A percentile compares a stretch with the other conserved stretches of the same genome.
These are phyloP conservation scores for Gracilaria gracilis DNA, from an alignment of 23 red algal genomes.

Conservation along the genomic window DNA sequence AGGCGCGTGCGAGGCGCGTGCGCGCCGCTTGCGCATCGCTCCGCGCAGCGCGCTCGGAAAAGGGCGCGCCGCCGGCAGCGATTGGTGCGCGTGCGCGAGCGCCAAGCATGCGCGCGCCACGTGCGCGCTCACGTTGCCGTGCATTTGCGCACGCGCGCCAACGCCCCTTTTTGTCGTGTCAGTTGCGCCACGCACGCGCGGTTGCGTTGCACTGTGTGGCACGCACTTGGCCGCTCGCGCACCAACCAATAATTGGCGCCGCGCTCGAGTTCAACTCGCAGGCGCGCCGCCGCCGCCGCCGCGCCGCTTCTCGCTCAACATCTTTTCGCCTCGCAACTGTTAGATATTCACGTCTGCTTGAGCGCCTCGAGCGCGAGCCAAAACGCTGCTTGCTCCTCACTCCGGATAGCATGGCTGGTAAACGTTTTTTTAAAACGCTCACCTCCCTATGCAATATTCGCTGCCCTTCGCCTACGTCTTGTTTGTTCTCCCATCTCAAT, in stretches of 20 bases:
- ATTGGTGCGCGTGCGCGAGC: neutral
- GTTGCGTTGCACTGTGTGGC: no score
- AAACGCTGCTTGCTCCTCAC: neutral
- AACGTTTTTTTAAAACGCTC: conserved; percentile 8
- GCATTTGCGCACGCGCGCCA: neutral
- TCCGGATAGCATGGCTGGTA: neutral
- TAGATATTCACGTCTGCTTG: no score
- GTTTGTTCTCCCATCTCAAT: neutral
- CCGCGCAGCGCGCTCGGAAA: no score
- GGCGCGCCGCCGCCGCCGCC: no score
- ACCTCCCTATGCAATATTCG: neutral
- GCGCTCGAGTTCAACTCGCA: no score
- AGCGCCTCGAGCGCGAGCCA: neutral
- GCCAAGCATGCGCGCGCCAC: neutral
- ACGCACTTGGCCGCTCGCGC: no score
- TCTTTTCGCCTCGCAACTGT: neutral
- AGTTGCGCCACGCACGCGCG: neutral
- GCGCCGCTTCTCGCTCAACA: no score
- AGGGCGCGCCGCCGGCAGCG: no score
- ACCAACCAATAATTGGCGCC: no score
- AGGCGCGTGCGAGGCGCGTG: neutral
- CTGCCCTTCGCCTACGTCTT: neutral
- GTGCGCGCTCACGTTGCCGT: neutral
- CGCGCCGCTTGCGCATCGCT: neutral
- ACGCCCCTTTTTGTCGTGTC: neutral